Conservation (phyloP, 2,329 filamentous ascomycete genomes). For the Diaporthe amygdali region DNA sequence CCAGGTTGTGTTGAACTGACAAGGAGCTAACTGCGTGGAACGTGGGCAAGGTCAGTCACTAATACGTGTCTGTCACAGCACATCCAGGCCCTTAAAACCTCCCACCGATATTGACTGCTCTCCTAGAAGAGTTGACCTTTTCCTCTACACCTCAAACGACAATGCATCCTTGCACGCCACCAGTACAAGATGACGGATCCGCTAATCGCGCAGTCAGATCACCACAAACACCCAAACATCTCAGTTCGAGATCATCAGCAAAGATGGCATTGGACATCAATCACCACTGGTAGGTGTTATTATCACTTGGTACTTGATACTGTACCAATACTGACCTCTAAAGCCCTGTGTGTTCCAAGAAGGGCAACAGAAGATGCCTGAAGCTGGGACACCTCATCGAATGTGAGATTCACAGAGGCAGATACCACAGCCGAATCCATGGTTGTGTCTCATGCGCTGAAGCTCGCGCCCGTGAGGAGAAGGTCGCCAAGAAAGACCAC, state of each 20-base stretch:
- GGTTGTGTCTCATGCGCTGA: constrained; percentile 12
- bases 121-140: not conserved
- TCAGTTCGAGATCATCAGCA: not conserved
- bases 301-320: not conserved
- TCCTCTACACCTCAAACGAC: not conserved
- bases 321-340: not conserved
- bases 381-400: constrained; percentile 20
- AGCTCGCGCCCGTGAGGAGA: constrained; percentile 6
- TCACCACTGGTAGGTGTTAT: constrained; percentile 11
- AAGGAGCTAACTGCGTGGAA: not conserved
- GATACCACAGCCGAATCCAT: not conserved
- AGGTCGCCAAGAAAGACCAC: not conserved
- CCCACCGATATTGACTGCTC: no score
- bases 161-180: not conserved
- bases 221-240: not conserved
- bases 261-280: not conserved
- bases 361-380: constrained; percentile 20
- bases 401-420: constrained; percentile 14
- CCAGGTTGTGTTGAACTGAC: not conserved
- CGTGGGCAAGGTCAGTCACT: not conserved
- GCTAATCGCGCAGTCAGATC: not conserved
- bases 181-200: not conserved
- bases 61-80: not conserved
- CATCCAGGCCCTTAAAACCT: not conserved
- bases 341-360: constrained; percentile 21